These are phyloP conservation scores for Pholiota adiposa DNA, from an alignment of 1,284 basidiomycete species.

Conservation along the genomic window DNA sequence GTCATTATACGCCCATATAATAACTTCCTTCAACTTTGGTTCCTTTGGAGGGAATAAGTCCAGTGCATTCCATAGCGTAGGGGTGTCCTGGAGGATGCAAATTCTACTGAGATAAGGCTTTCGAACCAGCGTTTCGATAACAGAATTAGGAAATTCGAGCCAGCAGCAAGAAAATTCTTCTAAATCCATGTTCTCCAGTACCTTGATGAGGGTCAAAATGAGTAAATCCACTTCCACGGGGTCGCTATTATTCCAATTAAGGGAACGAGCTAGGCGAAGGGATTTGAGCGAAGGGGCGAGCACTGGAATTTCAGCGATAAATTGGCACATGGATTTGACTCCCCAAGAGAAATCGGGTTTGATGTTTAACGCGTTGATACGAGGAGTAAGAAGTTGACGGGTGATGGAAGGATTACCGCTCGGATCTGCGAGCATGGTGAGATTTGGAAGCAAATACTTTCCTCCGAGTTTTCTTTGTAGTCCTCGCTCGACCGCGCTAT, in stretches of 20 bases:
- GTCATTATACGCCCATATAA: background rate
- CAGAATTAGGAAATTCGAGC: background rate
- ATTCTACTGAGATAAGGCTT: background rate
- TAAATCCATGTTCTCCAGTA: background rate
- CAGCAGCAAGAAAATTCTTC: background rate
- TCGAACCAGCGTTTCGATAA: background rate
- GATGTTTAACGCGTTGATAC: background rate
- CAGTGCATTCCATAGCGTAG: background rate
- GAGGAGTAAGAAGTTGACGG: background rate
- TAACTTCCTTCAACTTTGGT: constrained; percentile 1
- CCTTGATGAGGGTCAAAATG: background rate
- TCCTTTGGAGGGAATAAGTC: background rate
- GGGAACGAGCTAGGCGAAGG: background rate
- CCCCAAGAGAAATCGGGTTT: background rate
- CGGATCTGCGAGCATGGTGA: background rate
- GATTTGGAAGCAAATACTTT: background rate
- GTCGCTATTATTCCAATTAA: too few species aligned
- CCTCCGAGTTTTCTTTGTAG: background rate
- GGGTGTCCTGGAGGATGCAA: background rate
- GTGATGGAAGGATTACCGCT: background rate
- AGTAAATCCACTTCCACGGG: background rate
- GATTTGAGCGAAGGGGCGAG: background rate
- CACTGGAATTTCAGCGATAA: background rate
- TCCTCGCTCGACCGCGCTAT: background rate
- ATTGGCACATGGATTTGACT: background rate